Evolutionary conservation across 306 rosid species (phyloP).

Genomic region (Castanea crenata): DNA sequence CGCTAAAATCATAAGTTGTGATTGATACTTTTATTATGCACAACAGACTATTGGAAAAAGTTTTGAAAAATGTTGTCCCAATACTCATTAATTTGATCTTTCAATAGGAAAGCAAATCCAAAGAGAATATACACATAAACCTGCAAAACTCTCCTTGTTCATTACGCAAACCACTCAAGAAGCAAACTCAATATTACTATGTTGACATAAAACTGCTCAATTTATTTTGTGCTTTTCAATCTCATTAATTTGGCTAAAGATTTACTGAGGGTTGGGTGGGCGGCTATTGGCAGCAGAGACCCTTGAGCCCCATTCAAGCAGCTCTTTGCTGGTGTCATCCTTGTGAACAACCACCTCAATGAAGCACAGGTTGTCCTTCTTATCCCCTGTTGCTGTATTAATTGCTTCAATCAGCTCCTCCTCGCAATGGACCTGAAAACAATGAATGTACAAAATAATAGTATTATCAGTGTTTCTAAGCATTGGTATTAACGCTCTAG

Average conservation of each 20-base stretch:
- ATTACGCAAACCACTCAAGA: too few relatives aligned
- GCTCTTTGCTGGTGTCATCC: constrained; percentile 68
- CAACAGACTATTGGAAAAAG: too few relatives aligned
- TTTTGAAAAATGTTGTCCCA: too few relatives aligned
- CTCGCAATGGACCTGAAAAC: constrained; percentile 48
- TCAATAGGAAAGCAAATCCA: too few relatives aligned
- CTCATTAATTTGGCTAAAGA: not conserved
- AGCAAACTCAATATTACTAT: too few relatives aligned
- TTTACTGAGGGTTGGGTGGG: constrained; percentile 42
- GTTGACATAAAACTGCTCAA: not conserved
- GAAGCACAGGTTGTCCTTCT: constrained; percentile 56
- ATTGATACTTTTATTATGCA: too few relatives aligned
- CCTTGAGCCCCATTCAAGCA: constrained; percentile 68
- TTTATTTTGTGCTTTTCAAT: not conserved
- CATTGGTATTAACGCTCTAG: not conserved
- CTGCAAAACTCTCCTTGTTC: too few relatives aligned
- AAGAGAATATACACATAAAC: too few relatives aligned
- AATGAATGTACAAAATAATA: not conserved
- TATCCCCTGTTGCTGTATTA: constrained; percentile 37
- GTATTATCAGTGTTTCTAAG: not conserved
- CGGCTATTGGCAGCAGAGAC: constrained; percentile 40
- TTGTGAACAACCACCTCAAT: constrained; percentile 61
- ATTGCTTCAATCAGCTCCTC: constrained; percentile 60
- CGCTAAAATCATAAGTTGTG: too few relatives aligned
- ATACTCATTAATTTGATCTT: too few relatives aligned